Conservation (phyloP, 2,329 filamentous ascomycete species). For the Chalaropsis ovoidea region DNA sequence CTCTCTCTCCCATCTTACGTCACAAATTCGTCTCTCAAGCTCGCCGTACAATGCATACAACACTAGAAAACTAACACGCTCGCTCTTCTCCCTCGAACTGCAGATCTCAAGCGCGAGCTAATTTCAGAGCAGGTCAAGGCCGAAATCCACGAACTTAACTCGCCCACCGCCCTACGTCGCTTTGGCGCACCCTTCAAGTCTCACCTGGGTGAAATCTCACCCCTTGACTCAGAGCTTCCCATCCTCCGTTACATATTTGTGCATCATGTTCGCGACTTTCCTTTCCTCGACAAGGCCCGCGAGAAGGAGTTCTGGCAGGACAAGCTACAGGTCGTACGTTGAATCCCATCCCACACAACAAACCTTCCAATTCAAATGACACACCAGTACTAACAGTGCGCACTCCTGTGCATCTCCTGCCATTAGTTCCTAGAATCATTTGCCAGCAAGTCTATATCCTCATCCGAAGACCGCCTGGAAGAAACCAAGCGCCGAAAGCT, state of each 20-base stretch:
- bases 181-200: conserved; percentile 95
- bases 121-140: conserved; percentile 78
- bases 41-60: background rate
- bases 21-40: background rate
- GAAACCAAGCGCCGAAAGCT: conserved; percentile 92
- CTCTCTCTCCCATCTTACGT: background rate
- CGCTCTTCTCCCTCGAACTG: conserved; percentile 9
- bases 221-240: conserved; percentile 85
- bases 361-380: too few species aligned
- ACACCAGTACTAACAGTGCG: background rate
- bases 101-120: conserved; percentile 92
- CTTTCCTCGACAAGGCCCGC: conserved; percentile 88
- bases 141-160: conserved; percentile 89
- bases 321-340: conserved; percentile 79
- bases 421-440: conserved; percentile 87
- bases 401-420: background rate
- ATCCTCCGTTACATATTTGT: conserved; percentile 95
- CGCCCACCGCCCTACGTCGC: conserved; percentile 82
- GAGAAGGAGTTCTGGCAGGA: conserved; percentile 99
- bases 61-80: conserved; percentile 1
- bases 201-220: conserved; percentile 82
- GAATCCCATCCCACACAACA: background rate
- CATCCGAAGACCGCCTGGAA: conserved; percentile 88
- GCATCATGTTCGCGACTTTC: conserved; percentile 94
- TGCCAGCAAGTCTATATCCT: conserved; percentile 92